Conservation (phyloP, 768 basidiomycete genomes). For the Cytidiella melzeri region DNA sequence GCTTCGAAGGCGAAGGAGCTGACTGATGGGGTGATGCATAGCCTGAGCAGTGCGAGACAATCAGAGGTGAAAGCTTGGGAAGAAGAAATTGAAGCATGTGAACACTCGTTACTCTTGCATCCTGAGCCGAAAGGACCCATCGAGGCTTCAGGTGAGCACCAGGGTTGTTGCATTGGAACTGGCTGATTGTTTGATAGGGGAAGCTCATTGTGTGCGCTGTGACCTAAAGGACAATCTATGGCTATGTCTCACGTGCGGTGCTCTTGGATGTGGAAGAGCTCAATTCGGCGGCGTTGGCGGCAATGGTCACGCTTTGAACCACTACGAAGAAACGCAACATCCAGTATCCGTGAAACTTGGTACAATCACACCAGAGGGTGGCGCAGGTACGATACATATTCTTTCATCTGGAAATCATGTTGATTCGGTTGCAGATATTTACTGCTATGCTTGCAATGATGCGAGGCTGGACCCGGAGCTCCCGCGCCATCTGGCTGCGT, state of each 20-base stretch:
- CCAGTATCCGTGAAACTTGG: conserved; percentile 88
- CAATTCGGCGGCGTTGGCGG: conserved; percentile 80
- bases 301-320: conserved; percentile 83
- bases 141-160: conserved; percentile 42
- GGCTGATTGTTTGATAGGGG: conserved; percentile 36
- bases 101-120: conserved; percentile 61
- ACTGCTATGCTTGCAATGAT: conserved; percentile 91
- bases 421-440: conserved; percentile 51
- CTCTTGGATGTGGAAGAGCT: conserved; percentile 81
- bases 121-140: conserved; percentile 45
- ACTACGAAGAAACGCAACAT: conserved; percentile 69
- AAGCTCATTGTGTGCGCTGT: conserved; percentile 78
- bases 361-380: conserved; percentile 93
- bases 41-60: conserved; percentile 85
- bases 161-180: neutral
- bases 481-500: conserved; percentile 63
- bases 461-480: conserved; percentile 73
- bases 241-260: conserved; percentile 91
- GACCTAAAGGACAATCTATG: conserved; percentile 89
- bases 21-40: conserved; percentile 64
- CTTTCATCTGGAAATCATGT: neutral
- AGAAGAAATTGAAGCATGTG: conserved; percentile 84
- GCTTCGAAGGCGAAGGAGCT: conserved; percentile 44
- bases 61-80: conserved; percentile 98
- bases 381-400: conserved; percentile 53